Conservation (phyloP, 768 basidiomycete genomes). For the Hortiboletus flavorubellus region DNA sequence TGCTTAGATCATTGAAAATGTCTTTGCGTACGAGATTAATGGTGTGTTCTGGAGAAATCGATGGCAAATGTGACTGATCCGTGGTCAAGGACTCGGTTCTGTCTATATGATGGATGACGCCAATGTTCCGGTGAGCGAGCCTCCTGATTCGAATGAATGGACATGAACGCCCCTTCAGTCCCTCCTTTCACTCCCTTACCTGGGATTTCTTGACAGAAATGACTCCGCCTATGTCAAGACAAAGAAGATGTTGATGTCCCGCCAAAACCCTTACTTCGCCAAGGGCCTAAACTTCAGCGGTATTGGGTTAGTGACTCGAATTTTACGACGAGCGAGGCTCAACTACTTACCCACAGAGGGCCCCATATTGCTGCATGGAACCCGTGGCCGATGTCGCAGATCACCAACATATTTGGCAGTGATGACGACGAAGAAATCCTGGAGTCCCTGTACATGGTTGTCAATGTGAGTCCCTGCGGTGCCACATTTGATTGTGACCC, state of each 20-base stretch:
- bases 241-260: slow-evolving; percentile 56
- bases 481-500: neutral
- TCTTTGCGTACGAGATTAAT: slow-evolving; percentile 78
- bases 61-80: neutral
- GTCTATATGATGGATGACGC: slow-evolving; percentile 84
- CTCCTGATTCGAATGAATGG: neutral
- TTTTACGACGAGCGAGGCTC: neutral
- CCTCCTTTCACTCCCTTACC: slow-evolving; percentile 73
- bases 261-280: slow-evolving; percentile 67
- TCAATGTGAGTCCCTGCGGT: slow-evolving; percentile 49
- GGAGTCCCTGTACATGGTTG: slow-evolving; percentile 57
- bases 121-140: slow-evolving; percentile 65
- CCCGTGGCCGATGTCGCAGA: slow-evolving; percentile 84
- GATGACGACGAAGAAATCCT: slow-evolving; percentile 70
- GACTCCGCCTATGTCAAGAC: slow-evolving; percentile 64
- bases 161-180: slow-evolving; percentile 41
- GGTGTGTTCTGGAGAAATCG: slow-evolving; percentile 35
- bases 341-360: slow-evolving; percentile 42
- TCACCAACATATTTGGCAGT: slow-evolving; percentile 70
- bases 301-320: slow-evolving; percentile 50
- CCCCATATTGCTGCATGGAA: slow-evolving; percentile 72
- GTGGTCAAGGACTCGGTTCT: slow-evolving; percentile 53
- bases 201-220: slow-evolving; percentile 65
- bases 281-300: slow-evolving; percentile 63
- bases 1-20: slow-evolving; percentile 53